Base-by-base conservation (phyloP, 2,329 filamentous ascomycete species). In the Aspergillus fumigatus region DNA sequence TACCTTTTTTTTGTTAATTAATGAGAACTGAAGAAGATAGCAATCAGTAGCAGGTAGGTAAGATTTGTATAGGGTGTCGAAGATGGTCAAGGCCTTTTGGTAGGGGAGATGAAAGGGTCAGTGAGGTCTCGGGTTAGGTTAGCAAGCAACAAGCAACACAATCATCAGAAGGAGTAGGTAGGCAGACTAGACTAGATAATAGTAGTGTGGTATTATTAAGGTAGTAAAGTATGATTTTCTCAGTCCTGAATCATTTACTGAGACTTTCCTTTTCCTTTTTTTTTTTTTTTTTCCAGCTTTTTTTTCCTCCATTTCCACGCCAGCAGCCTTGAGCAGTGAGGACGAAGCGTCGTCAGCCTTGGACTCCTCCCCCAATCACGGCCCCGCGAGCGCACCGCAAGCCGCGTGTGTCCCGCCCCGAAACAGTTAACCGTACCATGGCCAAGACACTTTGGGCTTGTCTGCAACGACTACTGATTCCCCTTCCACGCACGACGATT, bases 271-370 rank as follows among this genome's bases (percentile, higher is more conserved):
- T 23, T 19, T 45, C 23, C 11, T 11, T 27, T 58, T 56, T 23
- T 14, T 7, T 17, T 5, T 11, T 27, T 58, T 56, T 56, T 54
- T 62, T 57, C 61, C 25, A 50, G 40, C 35, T 47, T 19, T 50
- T 50, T 40, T 43, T 19, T 26, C 27, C 35, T 26, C 27, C 35
- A 47, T 45, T 29, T 58, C 56, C 50, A 58, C 53, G 53, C 53
- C 50, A 58, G 56, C 53, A 53, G 35, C 35, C 53, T 49, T 49
- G 41, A 58, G 56, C 53, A 53, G 45, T 43, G 40, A 40, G 27
- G 57, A 54, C 57, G 59, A 66, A 69, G 69, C 70, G 70, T 73
- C 71, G 71, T 73, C 71, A 73, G 71, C 71, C 63, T 67, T 61
- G 60, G 57, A 53, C 48, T 53, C 55, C 57, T 65, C 55, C 65